Evolutionary conservation across 495 filamentous ascomycete species (phyloP).

Genomic region (Patellaria atrata): DNA sequence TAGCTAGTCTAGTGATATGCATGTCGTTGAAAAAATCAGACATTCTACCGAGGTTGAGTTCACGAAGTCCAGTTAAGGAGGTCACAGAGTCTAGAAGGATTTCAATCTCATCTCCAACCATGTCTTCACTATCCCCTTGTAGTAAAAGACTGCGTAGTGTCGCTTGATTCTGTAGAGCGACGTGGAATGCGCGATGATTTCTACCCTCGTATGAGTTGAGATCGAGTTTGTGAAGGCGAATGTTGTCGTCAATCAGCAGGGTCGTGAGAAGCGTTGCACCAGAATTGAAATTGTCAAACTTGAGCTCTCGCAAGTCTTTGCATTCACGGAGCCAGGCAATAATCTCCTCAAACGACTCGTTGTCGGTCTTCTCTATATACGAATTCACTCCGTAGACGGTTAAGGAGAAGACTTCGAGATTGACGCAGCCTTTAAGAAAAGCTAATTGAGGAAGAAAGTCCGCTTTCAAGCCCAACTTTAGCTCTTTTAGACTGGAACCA

Average conservation of each 20-base stretch:
- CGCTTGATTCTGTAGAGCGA: conserved; percentile 34
- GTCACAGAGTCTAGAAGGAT: conserved; percentile 35
- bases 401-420: conserved; percentile 38
- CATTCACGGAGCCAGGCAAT: conserved; percentile 43
- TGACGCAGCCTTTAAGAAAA: conserved; percentile 37
- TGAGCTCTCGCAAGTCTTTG: conserved; percentile 35
- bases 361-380: conserved; percentile 31
- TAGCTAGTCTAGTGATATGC: conserved; percentile 37
- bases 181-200: conserved; percentile 35
- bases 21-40: conserved; percentile 39
- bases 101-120: conserved; percentile 32
- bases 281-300: conserved; percentile 36
- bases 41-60: conserved; percentile 37
- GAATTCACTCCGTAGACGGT: conserved; percentile 24
- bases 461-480: conserved; percentile 39
- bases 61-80: conserved; percentile 33
- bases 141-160: conserved; percentile 35
- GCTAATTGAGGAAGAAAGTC: conserved; percentile 34
- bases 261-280: conserved; percentile 38
- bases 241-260: conserved; percentile 36
- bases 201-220: conserved; percentile 34
- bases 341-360: conserved; percentile 37
- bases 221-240: conserved; percentile 34
- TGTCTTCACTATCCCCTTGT: conserved; percentile 36
- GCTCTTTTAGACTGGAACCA: conserved; percentile 37